Conservation (phyloP, 2,329 filamentous ascomycete species). For the Stagonosporopsis rhizophila region DNA sequence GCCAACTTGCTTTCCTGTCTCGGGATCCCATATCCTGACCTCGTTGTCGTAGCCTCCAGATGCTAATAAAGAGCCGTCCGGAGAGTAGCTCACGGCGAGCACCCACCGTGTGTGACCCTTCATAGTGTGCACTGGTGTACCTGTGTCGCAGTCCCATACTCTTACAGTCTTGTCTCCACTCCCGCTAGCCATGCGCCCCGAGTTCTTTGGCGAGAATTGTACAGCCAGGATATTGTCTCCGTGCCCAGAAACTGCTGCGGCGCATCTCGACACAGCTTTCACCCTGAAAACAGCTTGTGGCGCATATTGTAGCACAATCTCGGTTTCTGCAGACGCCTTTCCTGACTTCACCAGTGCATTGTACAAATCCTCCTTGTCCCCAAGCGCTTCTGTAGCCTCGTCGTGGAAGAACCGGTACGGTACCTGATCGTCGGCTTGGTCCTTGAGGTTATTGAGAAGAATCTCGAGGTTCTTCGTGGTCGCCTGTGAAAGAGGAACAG, state of each 20-base stretch:
- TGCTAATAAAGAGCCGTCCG: slow-evolving; percentile 80
- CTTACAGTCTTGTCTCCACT: slow-evolving; percentile 90
- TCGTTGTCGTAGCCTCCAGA: slow-evolving; percentile 94
- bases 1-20: slow-evolving; percentile 76
- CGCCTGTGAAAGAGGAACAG: slow-evolving; percentile 82
- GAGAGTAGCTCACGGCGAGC: slow-evolving; percentile 83
- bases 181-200: slow-evolving; percentile 81
- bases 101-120: slow-evolving; percentile 92
- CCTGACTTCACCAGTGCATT: slow-evolving; percentile 51
- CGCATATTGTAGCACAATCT: slow-evolving; percentile 68
- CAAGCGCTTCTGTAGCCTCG: slow-evolving; percentile 51
- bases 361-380: slow-evolving; percentile 56
- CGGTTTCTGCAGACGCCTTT: slow-evolving; percentile 63
- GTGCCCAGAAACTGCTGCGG: slow-evolving; percentile 87
- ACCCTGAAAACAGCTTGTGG: slow-evolving; percentile 95
- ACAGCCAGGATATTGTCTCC: slow-evolving; percentile 87
- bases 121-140: slow-evolving; percentile 84
- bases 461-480: slow-evolving; percentile 88
- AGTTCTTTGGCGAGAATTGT: slow-evolving; percentile 82
- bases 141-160: slow-evolving; percentile 94
- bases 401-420: slow-evolving; percentile 71
- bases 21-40: slow-evolving; percentile 87
- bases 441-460: slow-evolving; percentile 83
- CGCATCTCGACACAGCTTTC: slow-evolving; percentile 87
- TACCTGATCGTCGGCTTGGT: slow-evolving; percentile 67